Conservation (phyloP, 768 basidiomycete genomes). For the Cystofilobasidium ferigula region DNA sequence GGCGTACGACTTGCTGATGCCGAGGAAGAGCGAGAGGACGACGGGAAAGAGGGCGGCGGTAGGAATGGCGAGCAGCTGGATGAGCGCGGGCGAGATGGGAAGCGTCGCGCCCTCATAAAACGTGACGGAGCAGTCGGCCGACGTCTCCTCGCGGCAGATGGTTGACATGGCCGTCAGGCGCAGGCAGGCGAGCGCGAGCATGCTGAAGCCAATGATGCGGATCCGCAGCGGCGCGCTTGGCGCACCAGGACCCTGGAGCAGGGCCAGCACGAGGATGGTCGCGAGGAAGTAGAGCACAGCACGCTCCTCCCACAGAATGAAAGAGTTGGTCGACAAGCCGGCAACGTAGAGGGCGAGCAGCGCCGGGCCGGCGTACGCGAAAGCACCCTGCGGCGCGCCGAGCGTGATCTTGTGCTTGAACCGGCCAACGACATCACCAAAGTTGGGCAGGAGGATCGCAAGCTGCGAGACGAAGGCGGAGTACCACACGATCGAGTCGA, state of each 20-base stretch:
- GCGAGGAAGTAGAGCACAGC: conserved; percentile 63
- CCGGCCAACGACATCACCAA: background rate
- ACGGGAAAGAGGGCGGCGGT: conserved; percentile 51
- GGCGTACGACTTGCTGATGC: conserved; percentile 58
- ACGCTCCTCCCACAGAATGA: conserved; percentile 94
- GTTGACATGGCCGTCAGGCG: conserved; percentile 72
- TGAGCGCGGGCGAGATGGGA: conserved; percentile 52
- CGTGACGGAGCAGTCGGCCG: conserved; percentile 68
- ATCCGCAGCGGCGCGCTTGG: conserved; percentile 57
- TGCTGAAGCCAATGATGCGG: conserved; percentile 63
- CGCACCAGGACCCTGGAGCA: conserved; percentile 55
- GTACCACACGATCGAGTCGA: conserved; percentile 33
- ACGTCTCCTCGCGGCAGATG: conserved; percentile 88
- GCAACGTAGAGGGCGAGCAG: conserved; percentile 51
- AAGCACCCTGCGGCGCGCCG: background rate
- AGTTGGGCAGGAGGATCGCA: background rate
- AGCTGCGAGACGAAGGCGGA: conserved; percentile 31
- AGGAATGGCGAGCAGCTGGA: conserved; percentile 52
- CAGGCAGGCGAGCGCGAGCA: conserved; percentile 55
- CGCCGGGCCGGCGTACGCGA: conserved; percentile 31
- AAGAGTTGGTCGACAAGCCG: conserved; percentile 83
- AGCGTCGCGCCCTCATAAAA: conserved; percentile 69
- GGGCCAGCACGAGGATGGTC: conserved; percentile 47
- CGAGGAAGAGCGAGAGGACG: conserved; percentile 49
- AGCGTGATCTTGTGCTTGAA: background rate